A percentile compares a stretch with the other conserved stretches of the same genome.
These are phyloP conservation scores for Corylus americana DNA, from an alignment of 306 rosid species.

Conservation along the genomic window DNA sequence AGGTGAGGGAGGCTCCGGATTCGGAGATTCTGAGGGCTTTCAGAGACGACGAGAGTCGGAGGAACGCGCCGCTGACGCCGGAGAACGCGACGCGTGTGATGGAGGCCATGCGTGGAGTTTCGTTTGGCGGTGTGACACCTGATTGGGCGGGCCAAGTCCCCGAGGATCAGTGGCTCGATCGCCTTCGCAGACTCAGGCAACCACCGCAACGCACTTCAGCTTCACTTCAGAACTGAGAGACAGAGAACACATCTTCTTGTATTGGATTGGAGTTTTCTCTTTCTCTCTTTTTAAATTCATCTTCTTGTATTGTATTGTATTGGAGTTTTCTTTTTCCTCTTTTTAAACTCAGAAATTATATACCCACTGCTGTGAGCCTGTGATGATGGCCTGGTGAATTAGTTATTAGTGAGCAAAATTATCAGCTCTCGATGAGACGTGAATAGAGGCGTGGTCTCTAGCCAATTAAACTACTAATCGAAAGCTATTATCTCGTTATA, in stretches of 20 bases:
- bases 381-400: background rate
- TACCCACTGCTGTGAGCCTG: background rate
- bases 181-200: constrained; percentile 52
- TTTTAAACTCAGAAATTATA: no score
- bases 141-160: constrained; percentile 66
- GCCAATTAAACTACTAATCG: no score
- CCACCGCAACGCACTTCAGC: constrained; percentile 29
- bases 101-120: constrained; percentile 87
- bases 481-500: no score
- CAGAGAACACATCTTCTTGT: background rate
- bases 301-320: no score
- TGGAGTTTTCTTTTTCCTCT: no score
- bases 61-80: constrained; percentile 67
- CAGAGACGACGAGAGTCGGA: constrained; percentile 68
- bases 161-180: constrained; percentile 75
- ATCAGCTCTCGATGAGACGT: background rate
- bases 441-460: no score
- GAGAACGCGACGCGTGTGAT: constrained; percentile 77
- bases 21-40: constrained; percentile 60
- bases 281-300: background rate
- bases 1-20: constrained; percentile 42
- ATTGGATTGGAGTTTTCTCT: constrained; percentile 2
- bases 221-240: background rate
- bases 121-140: constrained; percentile 66
- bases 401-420: background rate